These are phyloP conservation scores for Phallus indusiatus DNA, from an alignment of 768 basidiomycete species.

Conservation along the genomic window DNA sequence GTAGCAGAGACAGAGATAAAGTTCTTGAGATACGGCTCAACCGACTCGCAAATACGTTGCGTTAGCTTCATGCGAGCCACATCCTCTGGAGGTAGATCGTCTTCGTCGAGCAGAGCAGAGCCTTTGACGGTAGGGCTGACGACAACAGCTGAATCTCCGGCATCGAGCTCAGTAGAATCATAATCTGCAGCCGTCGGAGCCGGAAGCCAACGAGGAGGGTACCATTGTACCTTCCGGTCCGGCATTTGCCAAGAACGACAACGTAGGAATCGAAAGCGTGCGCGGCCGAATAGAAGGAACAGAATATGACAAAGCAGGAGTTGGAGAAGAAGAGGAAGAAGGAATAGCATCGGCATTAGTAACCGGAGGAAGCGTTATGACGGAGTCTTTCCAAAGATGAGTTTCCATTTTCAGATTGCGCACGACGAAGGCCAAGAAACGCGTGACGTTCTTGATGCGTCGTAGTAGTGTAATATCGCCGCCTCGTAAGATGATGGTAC, in stretches of 20 bases:
- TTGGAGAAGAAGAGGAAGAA: conserved; percentile 34
- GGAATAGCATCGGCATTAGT: conserved; percentile 60
- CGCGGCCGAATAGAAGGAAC: conserved; percentile 1
- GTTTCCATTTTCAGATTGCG: conserved; percentile 92
- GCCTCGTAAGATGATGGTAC: conserved; percentile 87
- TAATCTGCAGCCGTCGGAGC: neutral
- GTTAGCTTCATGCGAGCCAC: conserved; percentile 62
- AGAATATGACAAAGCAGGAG: neutral
- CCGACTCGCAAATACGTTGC: conserved; percentile 65
- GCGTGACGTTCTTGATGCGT: conserved; percentile 84
- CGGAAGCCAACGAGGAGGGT: conserved; percentile 5
- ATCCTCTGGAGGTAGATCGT: conserved; percentile 56
- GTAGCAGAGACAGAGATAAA: conserved; percentile 94
- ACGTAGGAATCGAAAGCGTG: conserved; percentile 10
- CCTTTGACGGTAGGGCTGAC: conserved; percentile 19
- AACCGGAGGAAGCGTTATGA: conserved; percentile 64
- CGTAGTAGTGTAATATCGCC: conserved; percentile 71
- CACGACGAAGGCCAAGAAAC: conserved; percentile 87
- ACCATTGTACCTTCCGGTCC: neutral
- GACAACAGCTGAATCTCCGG: neutral
- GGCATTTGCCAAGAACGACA: conserved; percentile 2
- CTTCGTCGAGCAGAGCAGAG: conserved; percentile 29
- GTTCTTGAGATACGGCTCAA: conserved; percentile 77
- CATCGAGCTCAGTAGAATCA: neutral
- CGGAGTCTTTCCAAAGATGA: conserved; percentile 85